A percentile compares a stretch with the other conserved stretches of the same genome.
Evolutionary conservation across 2,329 filamentous ascomycete genomes (phyloP).

Genomic region (Sporothrix protearum): DNA sequence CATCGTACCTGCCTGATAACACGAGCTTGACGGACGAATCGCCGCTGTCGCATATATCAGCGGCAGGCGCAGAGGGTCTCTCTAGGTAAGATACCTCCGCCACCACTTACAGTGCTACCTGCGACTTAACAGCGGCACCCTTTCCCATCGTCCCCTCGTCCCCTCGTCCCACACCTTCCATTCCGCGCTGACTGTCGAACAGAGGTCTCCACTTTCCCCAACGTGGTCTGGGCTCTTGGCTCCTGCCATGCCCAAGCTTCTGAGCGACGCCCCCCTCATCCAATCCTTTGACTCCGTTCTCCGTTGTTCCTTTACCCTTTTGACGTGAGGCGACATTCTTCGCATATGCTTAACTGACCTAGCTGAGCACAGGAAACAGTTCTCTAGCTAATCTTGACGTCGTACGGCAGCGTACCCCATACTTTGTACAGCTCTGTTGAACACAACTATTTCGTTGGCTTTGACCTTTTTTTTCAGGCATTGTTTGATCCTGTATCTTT

Average conservation of each 20-base stretch:
- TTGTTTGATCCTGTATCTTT: background rate
- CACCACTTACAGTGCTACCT: background rate
- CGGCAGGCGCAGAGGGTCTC: background rate
- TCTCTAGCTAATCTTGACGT: background rate
- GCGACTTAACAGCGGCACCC: background rate
- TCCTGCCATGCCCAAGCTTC: background rate
- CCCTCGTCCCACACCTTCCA: background rate
- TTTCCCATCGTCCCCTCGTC: too few relatives aligned
- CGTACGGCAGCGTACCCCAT: background rate
- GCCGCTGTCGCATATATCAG: constrained; percentile 21
- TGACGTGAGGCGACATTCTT: background rate
- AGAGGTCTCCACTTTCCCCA: background rate
- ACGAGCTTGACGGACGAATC: constrained; percentile 17
- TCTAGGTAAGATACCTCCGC: background rate
- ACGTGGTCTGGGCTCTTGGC: background rate
- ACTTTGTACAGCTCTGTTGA: background rate
- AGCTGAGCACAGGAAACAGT: background rate
- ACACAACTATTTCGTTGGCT: background rate
- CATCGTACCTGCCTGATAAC: background rate
- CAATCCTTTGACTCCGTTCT: background rate
- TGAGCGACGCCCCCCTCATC: background rate
- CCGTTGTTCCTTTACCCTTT: background rate
- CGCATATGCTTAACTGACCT: too few relatives aligned
- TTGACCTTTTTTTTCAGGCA: background rate
- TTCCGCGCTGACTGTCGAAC: background rate